phyloP scores from a whole-genome alignment of 208 protist species.

The Crithidia fasciculata region DNA sequence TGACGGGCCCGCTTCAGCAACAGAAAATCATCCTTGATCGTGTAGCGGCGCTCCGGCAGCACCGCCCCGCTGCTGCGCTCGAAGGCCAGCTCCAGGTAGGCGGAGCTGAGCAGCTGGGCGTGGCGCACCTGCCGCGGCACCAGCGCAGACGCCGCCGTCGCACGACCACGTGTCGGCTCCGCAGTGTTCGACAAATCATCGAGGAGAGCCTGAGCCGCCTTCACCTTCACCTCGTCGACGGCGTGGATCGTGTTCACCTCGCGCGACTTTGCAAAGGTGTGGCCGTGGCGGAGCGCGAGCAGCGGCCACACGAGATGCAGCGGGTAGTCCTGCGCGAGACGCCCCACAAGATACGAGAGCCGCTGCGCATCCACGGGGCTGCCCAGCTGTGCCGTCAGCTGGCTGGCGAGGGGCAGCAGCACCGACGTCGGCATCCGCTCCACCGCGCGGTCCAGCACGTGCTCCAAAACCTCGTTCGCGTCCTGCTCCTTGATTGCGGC shows the following conservation, averaged over 20 bases:
- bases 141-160: not conserved
- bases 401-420: constrained; percentile 71
- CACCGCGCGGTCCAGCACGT: constrained; percentile 59
- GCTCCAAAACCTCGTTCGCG: constrained; percentile 23
- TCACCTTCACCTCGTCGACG: constrained; percentile 31
- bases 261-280: constrained; percentile 46
- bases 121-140: constrained; percentile 39
- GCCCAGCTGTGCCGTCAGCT: constrained; percentile 75
- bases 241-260: constrained; percentile 26
- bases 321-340: constrained; percentile 62
- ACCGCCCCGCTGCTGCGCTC: constrained; percentile 25
- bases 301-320: constrained; percentile 72
- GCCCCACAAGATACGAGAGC: constrained; percentile 48
- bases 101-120: constrained; percentile 59
- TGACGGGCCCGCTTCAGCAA: constrained; percentile 37
- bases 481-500: constrained; percentile 19
- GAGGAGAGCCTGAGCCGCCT: constrained; percentile 21
- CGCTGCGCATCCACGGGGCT: constrained; percentile 17
- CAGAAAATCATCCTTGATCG: constrained; percentile 47
- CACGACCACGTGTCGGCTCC: not conserved
- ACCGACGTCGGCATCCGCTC: constrained; percentile 50
- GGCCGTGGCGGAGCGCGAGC: constrained; percentile 70
- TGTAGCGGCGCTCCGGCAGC: constrained; percentile 20
- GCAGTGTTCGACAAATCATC: not conserved
- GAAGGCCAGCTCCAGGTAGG: constrained; percentile 86